Evolutionary conservation across 1,284 basidiomycete species (phyloP), one percentile per base, ranked within the genome.

Genomic region (Pseudozyma tsukubaensis): DNA sequence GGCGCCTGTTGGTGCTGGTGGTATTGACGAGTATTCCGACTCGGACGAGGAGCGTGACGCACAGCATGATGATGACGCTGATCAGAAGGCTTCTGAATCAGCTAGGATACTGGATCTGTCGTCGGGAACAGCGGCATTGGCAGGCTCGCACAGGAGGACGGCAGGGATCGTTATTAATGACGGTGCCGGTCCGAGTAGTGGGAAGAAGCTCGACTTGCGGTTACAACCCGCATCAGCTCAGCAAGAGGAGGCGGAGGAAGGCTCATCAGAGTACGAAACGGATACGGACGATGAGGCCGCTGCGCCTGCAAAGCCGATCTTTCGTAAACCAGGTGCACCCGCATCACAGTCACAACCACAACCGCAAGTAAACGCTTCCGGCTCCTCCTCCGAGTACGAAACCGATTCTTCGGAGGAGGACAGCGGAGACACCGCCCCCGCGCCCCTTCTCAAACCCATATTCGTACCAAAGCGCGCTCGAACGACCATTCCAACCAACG

Each of bases 381-480:
- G 47, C 14, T 65, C 60, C 24, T 84, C 82, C 24, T 84, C 82
- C 59, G 86, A 86, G 61, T 89, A 92, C 74, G 86, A 86, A 59
- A 85, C 85, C n/a, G 90, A 90, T 52, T 91, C 89, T 0, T 76
- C 76, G n/a, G 73, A 61, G 45, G 71, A 69, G 53, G 79, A 71
- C 44, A 65, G 47, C 40, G 89, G 84, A 21, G 86, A 86, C 45
- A 80, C 79, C n/a, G 76, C 77, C 4, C 77, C 82, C 5, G 76
- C 80, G 88, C 91, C 86, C 67, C 88, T 71, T 87, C 92, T 94
- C 85, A 89, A 94, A 72, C 94, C 94, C 1, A 90, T 95, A 0
- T 97, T 96, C 82, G 89, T 96, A 13, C 92, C 93, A 58, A 96
- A 95, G 93, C 94, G 82, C 55, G 90, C 86, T 37, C 69, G 56